Evolutionary conservation across 2,329 filamentous ascomycete species (phyloP).

Genomic region (Exophiala sideris): DNA sequence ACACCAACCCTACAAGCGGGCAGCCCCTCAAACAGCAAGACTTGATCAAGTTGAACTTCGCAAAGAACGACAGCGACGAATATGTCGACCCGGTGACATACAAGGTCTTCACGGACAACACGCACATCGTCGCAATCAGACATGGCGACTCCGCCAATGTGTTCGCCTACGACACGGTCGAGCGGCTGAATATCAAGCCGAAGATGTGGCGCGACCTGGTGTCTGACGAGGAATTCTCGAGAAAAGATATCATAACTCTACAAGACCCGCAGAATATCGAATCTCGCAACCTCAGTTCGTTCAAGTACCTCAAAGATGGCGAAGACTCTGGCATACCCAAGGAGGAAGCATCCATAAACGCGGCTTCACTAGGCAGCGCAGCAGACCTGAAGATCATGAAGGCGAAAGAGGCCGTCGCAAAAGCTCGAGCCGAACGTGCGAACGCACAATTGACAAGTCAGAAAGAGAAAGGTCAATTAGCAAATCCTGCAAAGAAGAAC

Average conservation of each 20-base stretch:
- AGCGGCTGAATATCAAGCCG: constrained; percentile 91
- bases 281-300: constrained; percentile 76
- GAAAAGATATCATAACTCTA: constrained; percentile 90
- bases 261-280: constrained; percentile 93
- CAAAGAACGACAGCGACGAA: constrained; percentile 86
- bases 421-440: constrained; percentile 71
- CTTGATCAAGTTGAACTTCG: constrained; percentile 85
- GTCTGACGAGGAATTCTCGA: constrained; percentile 78
- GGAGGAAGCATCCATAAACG: constrained; percentile 75
- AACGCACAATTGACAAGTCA: constrained; percentile 14
- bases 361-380: constrained; percentile 71
- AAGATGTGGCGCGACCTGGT: constrained; percentile 94
- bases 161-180: constrained; percentile 92
- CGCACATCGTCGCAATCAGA: constrained; percentile 85
- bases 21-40: constrained; percentile 74
- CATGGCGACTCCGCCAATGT: constrained; percentile 85
- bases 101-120: constrained; percentile 97
- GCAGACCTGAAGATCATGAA: constrained; percentile 70
- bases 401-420: constrained; percentile 91
- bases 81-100: constrained; percentile 95
- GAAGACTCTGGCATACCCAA: constrained; percentile 61
- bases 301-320: constrained; percentile 86
- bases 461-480: constrained; percentile 4
- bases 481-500: constrained; percentile 25
- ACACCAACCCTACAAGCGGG: constrained; percentile 86